phyloP scores from a whole-genome alignment of 306 rosid species.

The Acmispon strigosus region DNA sequence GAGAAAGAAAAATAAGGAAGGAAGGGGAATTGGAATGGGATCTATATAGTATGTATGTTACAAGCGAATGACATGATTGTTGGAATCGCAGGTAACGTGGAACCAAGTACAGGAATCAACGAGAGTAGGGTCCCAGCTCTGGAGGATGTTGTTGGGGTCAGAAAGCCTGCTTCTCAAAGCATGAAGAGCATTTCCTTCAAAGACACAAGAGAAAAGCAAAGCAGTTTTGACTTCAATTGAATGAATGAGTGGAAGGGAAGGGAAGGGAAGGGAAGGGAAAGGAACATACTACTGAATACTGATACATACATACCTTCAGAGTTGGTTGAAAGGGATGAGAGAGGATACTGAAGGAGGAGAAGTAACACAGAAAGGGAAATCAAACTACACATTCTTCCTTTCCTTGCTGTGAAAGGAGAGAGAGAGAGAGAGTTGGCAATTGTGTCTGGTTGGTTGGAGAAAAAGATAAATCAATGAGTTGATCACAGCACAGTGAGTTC shows the following conservation, averaged over 20 bases:
- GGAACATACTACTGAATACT: too few species aligned
- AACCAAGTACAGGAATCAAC: slow-evolving; percentile 87
- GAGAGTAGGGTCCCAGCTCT: slow-evolving; percentile 99
- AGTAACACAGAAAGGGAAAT: not conserved
- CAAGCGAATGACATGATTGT: slow-evolving; percentile 62
- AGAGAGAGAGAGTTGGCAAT: too few species aligned
- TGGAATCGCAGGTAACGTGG: slow-evolving; percentile 56
- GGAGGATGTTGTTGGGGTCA: slow-evolving; percentile 75
- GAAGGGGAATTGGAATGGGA: too few species aligned
- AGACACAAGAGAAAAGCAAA: too few species aligned
- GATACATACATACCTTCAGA: slow-evolving; percentile 22
- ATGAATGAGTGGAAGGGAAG: too few species aligned
- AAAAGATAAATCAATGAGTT: too few species aligned
- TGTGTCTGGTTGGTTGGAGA: too few species aligned
- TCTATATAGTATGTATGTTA: not conserved
- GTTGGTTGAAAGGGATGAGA: slow-evolving; percentile 17
- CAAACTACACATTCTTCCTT: slow-evolving; percentile 4
- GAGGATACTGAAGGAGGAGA: slow-evolving; percentile 5
- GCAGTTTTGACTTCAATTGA: too few species aligned
- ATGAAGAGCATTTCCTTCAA: slow-evolving; percentile 76
- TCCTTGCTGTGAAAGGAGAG: too few species aligned
- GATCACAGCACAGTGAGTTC: too few species aligned
- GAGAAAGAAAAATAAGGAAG: not conserved
- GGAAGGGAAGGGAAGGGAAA: too few species aligned
- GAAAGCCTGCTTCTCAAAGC: slow-evolving; percentile 60